A percentile compares a stretch with the other conserved stretches of the same genome.
These are phyloP conservation scores for Starmerella sp. DNA, from an alignment of 805 yeast species.

Conservation along the genomic window DNA sequence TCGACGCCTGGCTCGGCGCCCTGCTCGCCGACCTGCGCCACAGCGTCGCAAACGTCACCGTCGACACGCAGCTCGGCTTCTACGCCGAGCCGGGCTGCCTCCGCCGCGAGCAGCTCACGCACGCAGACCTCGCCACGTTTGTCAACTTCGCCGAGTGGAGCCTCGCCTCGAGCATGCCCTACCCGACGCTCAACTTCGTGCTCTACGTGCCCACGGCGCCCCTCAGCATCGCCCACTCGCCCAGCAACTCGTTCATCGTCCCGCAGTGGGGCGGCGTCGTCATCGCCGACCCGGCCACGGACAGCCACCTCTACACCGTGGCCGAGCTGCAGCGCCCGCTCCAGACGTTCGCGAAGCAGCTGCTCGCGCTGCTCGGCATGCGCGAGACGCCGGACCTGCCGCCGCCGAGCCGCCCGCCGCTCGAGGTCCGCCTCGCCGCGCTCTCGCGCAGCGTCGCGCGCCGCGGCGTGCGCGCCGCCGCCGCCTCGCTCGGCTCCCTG, in stretches of 20 bases:
- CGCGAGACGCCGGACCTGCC: slow-evolving; percentile 50
- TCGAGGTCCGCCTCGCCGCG: slow-evolving; percentile 38
- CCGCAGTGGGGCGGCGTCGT: slow-evolving; percentile 87
- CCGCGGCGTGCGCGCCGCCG: slow-evolving; percentile 48
- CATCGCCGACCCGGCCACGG: slow-evolving; percentile 35
- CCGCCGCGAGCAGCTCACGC: slow-evolving; percentile 31
- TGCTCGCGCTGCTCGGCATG: slow-evolving; percentile 62
- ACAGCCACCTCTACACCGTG: slow-evolving; percentile 22
- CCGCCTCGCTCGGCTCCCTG: slow-evolving; percentile 63
- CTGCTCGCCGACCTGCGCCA: slow-evolving; percentile 40
- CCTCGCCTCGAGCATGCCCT: slow-evolving; percentile 42
- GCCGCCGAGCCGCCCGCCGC: slow-evolving; percentile 33
- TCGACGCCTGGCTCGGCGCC: slow-evolving; percentile 41
- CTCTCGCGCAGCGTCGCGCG: slow-evolving; percentile 49
- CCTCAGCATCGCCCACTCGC: slow-evolving; percentile 36
- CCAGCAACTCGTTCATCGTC: slow-evolving; percentile 52
- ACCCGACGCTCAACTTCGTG: slow-evolving; percentile 62
- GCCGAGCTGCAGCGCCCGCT: slow-evolving; percentile 45
- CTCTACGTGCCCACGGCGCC: slow-evolving; percentile 54
- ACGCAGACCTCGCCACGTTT: slow-evolving; percentile 55
- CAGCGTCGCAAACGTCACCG: slow-evolving; percentile 56
- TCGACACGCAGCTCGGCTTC: slow-evolving; percentile 70
- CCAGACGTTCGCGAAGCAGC: slow-evolving; percentile 62
- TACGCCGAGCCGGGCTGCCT: slow-evolving; percentile 36
- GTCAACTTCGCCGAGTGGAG: slow-evolving; percentile 84